Evolutionary conservation across 2,329 filamentous ascomycete genomes (phyloP).

Genomic region (Paecilomyces dactylethromorphus): DNA sequence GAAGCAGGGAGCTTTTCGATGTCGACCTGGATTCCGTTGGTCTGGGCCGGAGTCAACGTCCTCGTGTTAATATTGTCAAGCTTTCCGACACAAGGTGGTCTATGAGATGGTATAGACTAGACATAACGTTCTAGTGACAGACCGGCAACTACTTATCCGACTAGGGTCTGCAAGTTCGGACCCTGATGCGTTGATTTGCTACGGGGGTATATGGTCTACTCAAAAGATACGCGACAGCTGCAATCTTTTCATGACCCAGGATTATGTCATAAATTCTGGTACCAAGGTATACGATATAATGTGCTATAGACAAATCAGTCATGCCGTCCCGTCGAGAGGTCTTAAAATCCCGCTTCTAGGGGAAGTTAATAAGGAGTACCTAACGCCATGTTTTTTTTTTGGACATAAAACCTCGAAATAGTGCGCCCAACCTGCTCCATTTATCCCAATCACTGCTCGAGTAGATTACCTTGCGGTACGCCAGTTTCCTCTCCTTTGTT

Average conservation of each 20-base stretch:
- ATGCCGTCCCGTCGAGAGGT: background rate
- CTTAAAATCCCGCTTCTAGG: slow-evolving; percentile 3
- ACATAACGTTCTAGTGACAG: background rate
- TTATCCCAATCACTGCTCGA: background rate
- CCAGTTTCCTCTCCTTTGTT: slow-evolving; percentile 58
- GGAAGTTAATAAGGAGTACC: background rate
- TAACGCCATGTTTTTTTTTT: slow-evolving; percentile 3
- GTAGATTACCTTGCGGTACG: slow-evolving; percentile 29
- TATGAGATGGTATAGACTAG: slow-evolving; percentile 44
- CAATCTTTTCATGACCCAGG: background rate
- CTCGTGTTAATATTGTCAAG: slow-evolving; percentile 77
- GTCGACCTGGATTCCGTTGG: slow-evolving; percentile 90
- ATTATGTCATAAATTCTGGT: background rate
- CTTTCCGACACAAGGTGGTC: slow-evolving; percentile 84
- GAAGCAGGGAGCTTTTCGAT: slow-evolving; percentile 76
- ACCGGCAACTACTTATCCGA: background rate
- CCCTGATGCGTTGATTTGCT: no score
- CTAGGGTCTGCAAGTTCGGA: background rate
- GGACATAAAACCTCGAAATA: background rate
- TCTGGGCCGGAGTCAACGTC: slow-evolving; percentile 81
- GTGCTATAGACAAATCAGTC: background rate
- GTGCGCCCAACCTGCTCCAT: background rate
- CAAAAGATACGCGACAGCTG: background rate
- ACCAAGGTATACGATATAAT: background rate
- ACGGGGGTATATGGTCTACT: no score